A percentile compares a stretch with the other conserved stretches of the same genome.
phyloP scores from a whole-genome alignment of 768 basidiomycete species.

The Tulasnella sp. region DNA sequence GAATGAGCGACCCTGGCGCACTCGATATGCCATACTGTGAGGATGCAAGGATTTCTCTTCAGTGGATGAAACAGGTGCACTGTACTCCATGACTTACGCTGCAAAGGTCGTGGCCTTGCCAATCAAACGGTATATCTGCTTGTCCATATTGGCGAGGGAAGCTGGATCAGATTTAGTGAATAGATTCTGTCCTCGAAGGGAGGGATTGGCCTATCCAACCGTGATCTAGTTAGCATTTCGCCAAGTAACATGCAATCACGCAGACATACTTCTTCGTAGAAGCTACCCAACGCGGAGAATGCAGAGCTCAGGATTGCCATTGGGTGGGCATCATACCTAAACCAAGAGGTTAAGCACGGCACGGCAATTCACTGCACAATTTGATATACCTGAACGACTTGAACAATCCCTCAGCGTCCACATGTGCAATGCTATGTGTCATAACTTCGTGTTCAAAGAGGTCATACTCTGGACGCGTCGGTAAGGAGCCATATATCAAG shows the following conservation, averaged over 20 bases:
- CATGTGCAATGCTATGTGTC: constrained; percentile 57
- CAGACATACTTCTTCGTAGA: constrained; percentile 50
- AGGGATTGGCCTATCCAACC: constrained; percentile 49
- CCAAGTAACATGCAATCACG: constrained; percentile 18
- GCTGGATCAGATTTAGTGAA: constrained; percentile 52
- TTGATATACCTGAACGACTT: constrained; percentile 44
- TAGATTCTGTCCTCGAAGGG: constrained; percentile 69
- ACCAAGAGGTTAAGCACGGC: neutral
- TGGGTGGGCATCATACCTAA: constrained; percentile 79
- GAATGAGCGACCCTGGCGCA: constrained; percentile 81
- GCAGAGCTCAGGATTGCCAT: constrained; percentile 84
- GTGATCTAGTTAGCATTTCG: neutral
- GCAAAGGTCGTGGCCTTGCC: constrained; percentile 83
- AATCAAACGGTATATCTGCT: constrained; percentile 78
- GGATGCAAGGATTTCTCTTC: neutral
- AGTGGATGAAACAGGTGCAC: neutral
- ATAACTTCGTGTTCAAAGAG: constrained; percentile 64
- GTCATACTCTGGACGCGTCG: constrained; percentile 43
- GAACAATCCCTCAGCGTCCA: constrained; percentile 57
- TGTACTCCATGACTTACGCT: constrained; percentile 38
- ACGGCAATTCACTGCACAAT: neutral
- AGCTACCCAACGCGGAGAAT: constrained; percentile 77
- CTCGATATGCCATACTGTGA: constrained; percentile 77
- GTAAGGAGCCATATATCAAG: constrained; percentile 76
- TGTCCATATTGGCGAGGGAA: constrained; percentile 74